Conservation (phyloP, 2,329 filamentous ascomycete genomes). For the Thermothelomyces thermophilus region DNA sequence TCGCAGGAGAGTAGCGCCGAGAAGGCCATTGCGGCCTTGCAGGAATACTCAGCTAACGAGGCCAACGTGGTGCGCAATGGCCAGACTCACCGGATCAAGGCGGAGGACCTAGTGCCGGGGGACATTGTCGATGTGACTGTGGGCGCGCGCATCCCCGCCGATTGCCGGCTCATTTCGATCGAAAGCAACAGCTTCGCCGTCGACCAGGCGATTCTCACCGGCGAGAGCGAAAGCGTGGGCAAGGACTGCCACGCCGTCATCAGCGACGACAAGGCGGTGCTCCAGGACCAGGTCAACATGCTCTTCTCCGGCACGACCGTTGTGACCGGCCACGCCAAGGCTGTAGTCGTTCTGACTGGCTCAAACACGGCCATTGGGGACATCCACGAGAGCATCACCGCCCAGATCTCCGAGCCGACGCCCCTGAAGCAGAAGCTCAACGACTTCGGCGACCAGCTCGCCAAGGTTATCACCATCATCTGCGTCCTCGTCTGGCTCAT, state of each 20-base stretch:
- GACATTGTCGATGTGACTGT: constrained; percentile 85
- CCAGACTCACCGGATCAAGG: constrained; percentile 73
- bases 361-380: constrained; percentile 91
- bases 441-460: constrained; percentile 90
- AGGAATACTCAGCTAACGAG: constrained; percentile 98
- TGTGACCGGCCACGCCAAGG: constrained; percentile 86
- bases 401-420: constrained; percentile 95
- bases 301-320: constrained; percentile 98
- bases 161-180: constrained; percentile 82
- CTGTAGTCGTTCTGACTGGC: constrained; percentile 85
- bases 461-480: constrained; percentile 97
- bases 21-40: constrained; percentile 93
- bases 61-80: constrained; percentile 86
- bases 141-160: constrained; percentile 88
- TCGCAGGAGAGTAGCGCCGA: constrained; percentile 98
- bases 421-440: constrained; percentile 98
- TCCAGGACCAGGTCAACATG: constrained; percentile 97
- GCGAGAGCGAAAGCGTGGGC: constrained; percentile 92
- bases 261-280: constrained; percentile 75
- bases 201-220: constrained; percentile 94
- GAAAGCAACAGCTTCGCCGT: constrained; percentile 97
- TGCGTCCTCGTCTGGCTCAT: constrained; percentile 97
- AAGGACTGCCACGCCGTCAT: constrained; percentile 67
- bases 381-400: constrained; percentile 96
- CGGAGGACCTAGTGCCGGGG: constrained; percentile 93